phyloP scores from a whole-genome alignment of 345 rosid species.

The Dipteronia sinensis region DNA sequence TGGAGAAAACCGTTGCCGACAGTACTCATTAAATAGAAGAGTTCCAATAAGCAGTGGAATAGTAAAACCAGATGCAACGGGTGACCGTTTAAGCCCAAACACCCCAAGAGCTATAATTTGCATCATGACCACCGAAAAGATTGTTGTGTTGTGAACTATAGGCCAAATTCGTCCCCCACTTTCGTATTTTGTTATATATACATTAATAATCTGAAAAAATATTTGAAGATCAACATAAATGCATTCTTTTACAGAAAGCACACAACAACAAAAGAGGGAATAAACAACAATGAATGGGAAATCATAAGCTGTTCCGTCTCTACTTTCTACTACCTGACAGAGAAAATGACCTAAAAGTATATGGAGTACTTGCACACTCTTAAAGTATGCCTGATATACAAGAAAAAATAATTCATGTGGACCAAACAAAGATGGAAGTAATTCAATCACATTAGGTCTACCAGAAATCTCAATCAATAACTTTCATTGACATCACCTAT shows the following conservation, averaged over 20 bases:
- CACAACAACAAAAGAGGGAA: background rate
- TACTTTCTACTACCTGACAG: background rate
- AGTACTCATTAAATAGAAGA: conserved; percentile 76
- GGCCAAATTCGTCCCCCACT: conserved; percentile 93
- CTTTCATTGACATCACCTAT: background rate
- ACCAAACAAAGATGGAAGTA: background rate
- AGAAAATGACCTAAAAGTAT: background rate
- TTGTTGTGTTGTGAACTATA: conserved; percentile 74
- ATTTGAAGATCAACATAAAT: background rate
- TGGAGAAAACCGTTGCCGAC: conserved; percentile 74
- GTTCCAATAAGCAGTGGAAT: conserved; percentile 71
- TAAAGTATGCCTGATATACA: background rate
- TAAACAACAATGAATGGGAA: background rate
- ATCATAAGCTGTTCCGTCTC: background rate
- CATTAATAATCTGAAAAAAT: conserved; percentile 71
- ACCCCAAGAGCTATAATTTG: conserved; percentile 87
- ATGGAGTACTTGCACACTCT: background rate
- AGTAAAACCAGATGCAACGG: conserved; percentile 75
- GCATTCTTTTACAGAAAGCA: background rate
- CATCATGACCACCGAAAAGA: conserved; percentile 79
- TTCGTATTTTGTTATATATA: conserved; percentile 69
- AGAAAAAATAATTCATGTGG: background rate
- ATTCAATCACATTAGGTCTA: background rate
- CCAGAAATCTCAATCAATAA: background rate
- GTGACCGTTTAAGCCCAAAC: conserved; percentile 71